Conservation (phyloP, 441 rosid species). For the Flueggea neowawraea region DNA sequence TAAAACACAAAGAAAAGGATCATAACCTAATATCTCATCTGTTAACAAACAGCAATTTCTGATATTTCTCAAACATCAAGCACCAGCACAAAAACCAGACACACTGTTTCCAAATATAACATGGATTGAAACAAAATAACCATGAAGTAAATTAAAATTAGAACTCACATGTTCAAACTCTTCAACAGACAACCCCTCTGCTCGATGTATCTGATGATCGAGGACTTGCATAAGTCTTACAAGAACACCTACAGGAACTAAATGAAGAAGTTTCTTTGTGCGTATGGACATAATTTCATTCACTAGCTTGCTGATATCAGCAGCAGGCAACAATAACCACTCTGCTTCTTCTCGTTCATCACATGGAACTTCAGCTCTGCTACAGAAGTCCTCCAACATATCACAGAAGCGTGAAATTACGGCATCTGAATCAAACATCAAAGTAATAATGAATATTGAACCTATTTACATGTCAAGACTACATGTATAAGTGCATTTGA, state of each 20-base stretch:
- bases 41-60: no score
- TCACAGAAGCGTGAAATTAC: constrained; percentile 64
- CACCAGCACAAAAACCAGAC: no score
- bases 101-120: background rate
- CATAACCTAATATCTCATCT: no score
- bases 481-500: background rate
- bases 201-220: constrained; percentile 98
- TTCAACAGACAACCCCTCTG: constrained; percentile 84
- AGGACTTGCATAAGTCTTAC: constrained; percentile 68
- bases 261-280: constrained; percentile 79
- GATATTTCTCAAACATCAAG: no score
- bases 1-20: no score
- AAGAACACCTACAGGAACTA: constrained; percentile 83
- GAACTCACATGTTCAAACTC: constrained; percentile 76
- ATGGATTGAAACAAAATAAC: background rate
- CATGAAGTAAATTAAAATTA: background rate
- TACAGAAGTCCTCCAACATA: constrained; percentile 77
- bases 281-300: constrained; percentile 77
- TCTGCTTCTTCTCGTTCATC: constrained; percentile 93
- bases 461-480: background rate
- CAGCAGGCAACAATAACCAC: constrained; percentile 69
- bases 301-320: constrained; percentile 72
- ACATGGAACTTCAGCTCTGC: constrained; percentile 70
- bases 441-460: constrained; percentile 18
- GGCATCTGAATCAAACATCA: constrained; percentile 47